These are phyloP conservation scores for Nymphaea colorata DNA, from an alignment of 164 flowering plant genomes.

Conservation along the genomic window DNA sequence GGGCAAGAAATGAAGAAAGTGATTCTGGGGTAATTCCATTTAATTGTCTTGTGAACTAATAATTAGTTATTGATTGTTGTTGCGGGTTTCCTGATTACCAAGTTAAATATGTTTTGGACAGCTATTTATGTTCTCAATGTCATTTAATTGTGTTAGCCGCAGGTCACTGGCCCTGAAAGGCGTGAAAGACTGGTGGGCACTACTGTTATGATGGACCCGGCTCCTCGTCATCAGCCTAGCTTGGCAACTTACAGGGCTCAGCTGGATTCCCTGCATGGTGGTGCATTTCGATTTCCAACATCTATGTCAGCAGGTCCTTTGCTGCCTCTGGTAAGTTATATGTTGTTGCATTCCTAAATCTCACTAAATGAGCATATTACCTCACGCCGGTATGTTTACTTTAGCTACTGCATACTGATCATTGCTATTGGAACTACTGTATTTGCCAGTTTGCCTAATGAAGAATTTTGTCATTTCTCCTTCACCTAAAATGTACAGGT, in stretches of 20 bases:
- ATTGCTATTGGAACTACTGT: background rate
- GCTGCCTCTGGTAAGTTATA: constrained; percentile 50
- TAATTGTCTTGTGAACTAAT: background rate
- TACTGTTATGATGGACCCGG: constrained; percentile 13
- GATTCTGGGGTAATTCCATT: constrained; percentile 34
- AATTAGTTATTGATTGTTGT: too few species aligned
- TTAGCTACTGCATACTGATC: background rate
- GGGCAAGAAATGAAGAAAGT: constrained; percentile 35
- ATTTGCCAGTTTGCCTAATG: background rate
- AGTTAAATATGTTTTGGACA: too few species aligned
- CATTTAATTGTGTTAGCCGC: constrained; percentile 1
- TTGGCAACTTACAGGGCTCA: constrained; percentile 20
- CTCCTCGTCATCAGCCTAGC: constrained; percentile 28
- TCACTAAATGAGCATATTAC: too few species aligned
- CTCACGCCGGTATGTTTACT: too few species aligned
- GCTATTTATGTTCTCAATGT: too few species aligned
- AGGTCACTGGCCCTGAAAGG: constrained; percentile 33
- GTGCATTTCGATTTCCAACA: constrained; percentile 34
- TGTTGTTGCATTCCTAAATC: background rate
- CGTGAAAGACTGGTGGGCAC: constrained; percentile 16
- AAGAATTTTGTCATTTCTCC: too few species aligned
- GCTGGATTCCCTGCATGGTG: constrained; percentile 16
- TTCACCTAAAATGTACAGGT: constrained; percentile 26
- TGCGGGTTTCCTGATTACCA: too few species aligned
- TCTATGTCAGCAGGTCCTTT: constrained; percentile 33